Conservation (phyloP, 352 stramenopile species). For the Globisporangium cylindrosporum region DNA sequence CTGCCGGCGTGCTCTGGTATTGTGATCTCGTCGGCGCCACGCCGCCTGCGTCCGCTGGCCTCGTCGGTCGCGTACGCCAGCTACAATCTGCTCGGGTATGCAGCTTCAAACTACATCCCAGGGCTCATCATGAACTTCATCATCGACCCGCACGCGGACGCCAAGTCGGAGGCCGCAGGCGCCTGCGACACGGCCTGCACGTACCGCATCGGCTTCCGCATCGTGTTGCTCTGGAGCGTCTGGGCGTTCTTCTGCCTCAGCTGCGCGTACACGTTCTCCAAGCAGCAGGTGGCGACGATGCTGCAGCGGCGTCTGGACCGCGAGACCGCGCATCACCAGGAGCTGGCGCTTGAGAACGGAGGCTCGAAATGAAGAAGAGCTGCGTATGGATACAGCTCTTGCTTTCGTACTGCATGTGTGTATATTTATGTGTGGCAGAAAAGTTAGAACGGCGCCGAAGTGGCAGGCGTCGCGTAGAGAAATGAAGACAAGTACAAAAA, state of each 20-base stretch:
- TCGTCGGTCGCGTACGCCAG: conserved; percentile 78
- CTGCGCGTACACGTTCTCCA: conserved; percentile 24
- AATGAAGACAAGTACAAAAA: not conserved
- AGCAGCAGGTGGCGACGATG: conserved; percentile 9
- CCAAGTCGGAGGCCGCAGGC: conserved; percentile 19
- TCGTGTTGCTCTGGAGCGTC: conserved; percentile 71
- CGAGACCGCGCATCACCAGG: not conserved
- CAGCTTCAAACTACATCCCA: conserved; percentile 80
- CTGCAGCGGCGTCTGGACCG: conserved; percentile 4
- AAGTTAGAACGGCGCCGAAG: conserved; percentile 6
- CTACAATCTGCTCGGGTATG: conserved; percentile 87
- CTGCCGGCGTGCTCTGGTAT: conserved; percentile 82
- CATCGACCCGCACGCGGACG: conserved; percentile 37
- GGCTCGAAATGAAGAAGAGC: not conserved
- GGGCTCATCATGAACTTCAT: conserved; percentile 84
- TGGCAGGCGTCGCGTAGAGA: conserved; percentile 4
- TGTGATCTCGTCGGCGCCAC: conserved; percentile 70
- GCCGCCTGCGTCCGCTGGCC: conserved; percentile 57
- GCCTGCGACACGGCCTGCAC: conserved; percentile 71
- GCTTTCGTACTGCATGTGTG: conserved; percentile 1
- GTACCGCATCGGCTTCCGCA: conserved; percentile 80
- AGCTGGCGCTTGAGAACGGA: conserved; percentile 11
- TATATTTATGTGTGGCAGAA: conserved; percentile 10
- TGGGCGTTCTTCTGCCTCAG: conserved; percentile 74
- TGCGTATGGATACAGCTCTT: not conserved